Conservation (phyloP, 2,329 filamentous ascomycete genomes). For the Curvularia verruculosa region DNA sequence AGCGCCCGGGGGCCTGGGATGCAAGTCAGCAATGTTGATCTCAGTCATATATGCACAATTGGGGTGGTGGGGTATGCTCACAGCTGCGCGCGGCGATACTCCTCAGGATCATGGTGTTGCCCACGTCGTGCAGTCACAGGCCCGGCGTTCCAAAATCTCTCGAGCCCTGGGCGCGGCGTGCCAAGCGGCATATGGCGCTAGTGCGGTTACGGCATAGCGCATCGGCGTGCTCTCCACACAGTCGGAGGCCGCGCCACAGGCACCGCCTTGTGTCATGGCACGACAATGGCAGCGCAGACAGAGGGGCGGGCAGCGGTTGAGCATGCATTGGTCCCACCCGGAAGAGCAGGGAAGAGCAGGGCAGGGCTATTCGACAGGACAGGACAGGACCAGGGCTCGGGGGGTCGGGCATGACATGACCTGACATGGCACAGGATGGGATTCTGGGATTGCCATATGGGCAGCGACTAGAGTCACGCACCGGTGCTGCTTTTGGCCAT, state of each 20-base stretch:
- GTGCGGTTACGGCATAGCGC: not conserved
- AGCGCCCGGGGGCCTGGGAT: slow-evolving; percentile 49
- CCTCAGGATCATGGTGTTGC: slow-evolving; percentile 52
- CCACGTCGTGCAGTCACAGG: slow-evolving; percentile 9
- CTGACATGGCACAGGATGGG: slow-evolving; percentile 8
- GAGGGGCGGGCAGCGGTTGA: not conserved
- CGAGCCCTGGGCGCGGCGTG: not conserved
- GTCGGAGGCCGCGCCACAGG: slow-evolving; percentile 2
- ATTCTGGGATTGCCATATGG: slow-evolving; percentile 15
- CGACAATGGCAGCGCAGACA: not conserved
- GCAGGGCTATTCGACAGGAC: not conserved
- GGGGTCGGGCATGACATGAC: not conserved
- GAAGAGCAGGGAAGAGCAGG: slow-evolving; percentile 1
- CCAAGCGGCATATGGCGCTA: slow-evolving; percentile 9
- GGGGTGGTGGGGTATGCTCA: slow-evolving; percentile 17
- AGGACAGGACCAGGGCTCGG: too few relatives aligned
- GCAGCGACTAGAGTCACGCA: too few relatives aligned
- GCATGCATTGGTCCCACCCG: slow-evolving; percentile 16
- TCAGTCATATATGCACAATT: not conserved
- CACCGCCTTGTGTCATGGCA: not conserved
- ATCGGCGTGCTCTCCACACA: not conserved
- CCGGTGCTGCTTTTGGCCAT: not conserved
- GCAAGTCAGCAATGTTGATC: not conserved
- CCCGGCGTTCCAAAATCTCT: slow-evolving; percentile 14
- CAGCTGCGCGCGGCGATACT: slow-evolving; percentile 50